Evolutionary conservation across 2,329 filamentous ascomycete genomes (phyloP).

Genomic region (Berkeleyomyces rouxiae): DNA sequence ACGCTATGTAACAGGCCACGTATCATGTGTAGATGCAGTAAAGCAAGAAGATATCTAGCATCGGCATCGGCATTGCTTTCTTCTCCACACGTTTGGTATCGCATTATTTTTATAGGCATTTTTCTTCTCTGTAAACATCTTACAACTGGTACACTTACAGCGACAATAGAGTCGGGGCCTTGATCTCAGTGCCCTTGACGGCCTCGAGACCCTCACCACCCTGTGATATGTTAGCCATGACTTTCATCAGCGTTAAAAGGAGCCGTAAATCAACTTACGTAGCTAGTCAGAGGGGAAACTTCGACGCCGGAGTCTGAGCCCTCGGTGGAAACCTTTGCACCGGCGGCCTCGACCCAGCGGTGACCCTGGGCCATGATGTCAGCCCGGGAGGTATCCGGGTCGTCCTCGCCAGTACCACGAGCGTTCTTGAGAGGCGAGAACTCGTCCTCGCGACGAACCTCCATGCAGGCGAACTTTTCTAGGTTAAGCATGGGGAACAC

Average conservation of each 20-base stretch:
- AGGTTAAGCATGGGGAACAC: constrained; percentile 77
- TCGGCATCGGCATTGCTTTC: too few species aligned
- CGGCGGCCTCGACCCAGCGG: constrained; percentile 68
- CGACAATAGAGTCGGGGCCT: constrained; percentile 32
- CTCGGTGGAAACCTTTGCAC: constrained; percentile 55
- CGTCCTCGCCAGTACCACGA: constrained; percentile 72
- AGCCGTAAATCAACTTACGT: constrained; percentile 48
- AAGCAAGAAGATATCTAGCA: too few species aligned
- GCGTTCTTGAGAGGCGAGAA: constrained; percentile 95
- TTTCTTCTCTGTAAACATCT: background rate
- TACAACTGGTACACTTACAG: constrained; percentile 1
- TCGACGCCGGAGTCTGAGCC: constrained; percentile 55
- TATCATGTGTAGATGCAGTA: background rate
- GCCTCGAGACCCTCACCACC: constrained; percentile 46
- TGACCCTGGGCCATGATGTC: constrained; percentile 84
- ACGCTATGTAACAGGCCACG: background rate
- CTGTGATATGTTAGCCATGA: constrained; percentile 20
- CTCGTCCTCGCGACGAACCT: constrained; percentile 92
- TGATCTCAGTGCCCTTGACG: constrained; percentile 35
- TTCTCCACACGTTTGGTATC: background rate
- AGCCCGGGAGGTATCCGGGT: constrained; percentile 77
- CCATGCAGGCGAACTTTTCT: constrained; percentile 83
- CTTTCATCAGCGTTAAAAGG: background rate
- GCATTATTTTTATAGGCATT: background rate
- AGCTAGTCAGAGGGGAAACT: constrained; percentile 84